phyloP scores from a whole-genome alignment of 257 asterid species.

The Jacaranda copaia region DNA sequence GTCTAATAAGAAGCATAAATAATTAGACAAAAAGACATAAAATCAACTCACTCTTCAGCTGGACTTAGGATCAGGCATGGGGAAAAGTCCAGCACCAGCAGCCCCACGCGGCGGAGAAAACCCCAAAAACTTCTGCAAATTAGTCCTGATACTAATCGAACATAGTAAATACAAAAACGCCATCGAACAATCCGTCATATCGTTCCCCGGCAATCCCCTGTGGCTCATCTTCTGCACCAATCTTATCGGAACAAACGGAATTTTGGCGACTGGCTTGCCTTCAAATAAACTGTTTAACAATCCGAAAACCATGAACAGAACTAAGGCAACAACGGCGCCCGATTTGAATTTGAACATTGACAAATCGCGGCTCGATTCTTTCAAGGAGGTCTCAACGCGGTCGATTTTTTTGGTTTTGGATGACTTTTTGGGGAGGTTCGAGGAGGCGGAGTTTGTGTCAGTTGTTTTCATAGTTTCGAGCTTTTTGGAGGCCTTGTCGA shows the following conservation, averaged over 20 bases:
- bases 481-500: constrained; percentile 96
- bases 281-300: constrained; percentile 81
- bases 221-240: constrained; percentile 99
- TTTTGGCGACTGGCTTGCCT: constrained; percentile 86
- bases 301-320: constrained; percentile 86
- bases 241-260: constrained; percentile 81
- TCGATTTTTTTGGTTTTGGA: constrained; percentile 85
- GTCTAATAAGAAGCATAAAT: neutral
- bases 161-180: constrained; percentile 88
- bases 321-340: constrained; percentile 89
- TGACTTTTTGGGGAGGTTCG: constrained; percentile 54
- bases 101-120: constrained; percentile 99
- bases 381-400: constrained; percentile 81
- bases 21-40: neutral
- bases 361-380: constrained; percentile 89
- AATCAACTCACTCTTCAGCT: constrained; percentile 40
- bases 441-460: constrained; percentile 42
- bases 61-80: constrained; percentile 70
- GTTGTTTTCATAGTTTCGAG: constrained; percentile 89
- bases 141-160: constrained; percentile 92
- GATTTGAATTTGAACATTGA: constrained; percentile 95
- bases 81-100: constrained; percentile 83
- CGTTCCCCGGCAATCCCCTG: constrained; percentile 85
- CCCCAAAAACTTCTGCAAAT: constrained; percentile 92
- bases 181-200: constrained; percentile 99